These are phyloP conservation scores for Penicillium paradoxum DNA, from an alignment of 495 filamentous ascomycete genomes.

Conservation along the genomic window DNA sequence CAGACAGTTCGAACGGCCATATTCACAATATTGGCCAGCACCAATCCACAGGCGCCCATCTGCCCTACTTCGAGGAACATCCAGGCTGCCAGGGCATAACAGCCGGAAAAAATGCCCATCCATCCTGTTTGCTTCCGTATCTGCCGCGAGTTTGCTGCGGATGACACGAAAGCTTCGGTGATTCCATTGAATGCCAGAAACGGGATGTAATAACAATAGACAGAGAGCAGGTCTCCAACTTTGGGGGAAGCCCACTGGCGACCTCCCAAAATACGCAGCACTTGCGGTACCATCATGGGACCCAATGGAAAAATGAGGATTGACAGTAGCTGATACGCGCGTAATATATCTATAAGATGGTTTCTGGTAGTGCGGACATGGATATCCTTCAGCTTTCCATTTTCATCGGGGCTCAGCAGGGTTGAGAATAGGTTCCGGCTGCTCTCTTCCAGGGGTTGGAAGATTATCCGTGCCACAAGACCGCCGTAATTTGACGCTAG, in stretches of 20 bases:
- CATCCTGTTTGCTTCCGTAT: constrained; percentile 69
- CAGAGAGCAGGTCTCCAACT: constrained; percentile 63
- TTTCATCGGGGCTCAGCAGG: constrained; percentile 40
- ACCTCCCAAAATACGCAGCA: constrained; percentile 70
- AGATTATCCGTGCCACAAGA: constrained; percentile 80
- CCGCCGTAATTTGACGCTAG: constrained; percentile 93
- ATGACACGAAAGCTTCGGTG: constrained; percentile 85
- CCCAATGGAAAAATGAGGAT: constrained; percentile 61
- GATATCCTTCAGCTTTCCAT: constrained; percentile 7
- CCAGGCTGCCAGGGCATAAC: constrained; percentile 67
- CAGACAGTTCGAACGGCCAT: constrained; percentile 79
- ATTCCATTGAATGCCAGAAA: constrained; percentile 89
- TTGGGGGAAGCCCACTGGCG: constrained; percentile 59
- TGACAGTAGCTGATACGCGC: constrained; percentile 54
- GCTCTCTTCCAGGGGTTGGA: constrained; percentile 93
- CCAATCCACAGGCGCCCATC: constrained; percentile 72
- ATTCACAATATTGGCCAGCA: constrained; percentile 79
- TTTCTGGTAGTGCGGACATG: constrained; percentile 27
- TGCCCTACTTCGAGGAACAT: constrained; percentile 59
- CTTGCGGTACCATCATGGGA: constrained; percentile 64
- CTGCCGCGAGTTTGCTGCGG: constrained; percentile 65
- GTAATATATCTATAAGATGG: constrained; percentile 35
- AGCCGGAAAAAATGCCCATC: constrained; percentile 74
- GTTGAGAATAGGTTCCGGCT: constrained; percentile 81
- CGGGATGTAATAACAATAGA: constrained; percentile 89